Percentiles rank a stretch among this genome's conserved stretches.
phyloP scores from a whole-genome alignment of 441 rosid genomes.

The Adansonia gregorii region DNA sequence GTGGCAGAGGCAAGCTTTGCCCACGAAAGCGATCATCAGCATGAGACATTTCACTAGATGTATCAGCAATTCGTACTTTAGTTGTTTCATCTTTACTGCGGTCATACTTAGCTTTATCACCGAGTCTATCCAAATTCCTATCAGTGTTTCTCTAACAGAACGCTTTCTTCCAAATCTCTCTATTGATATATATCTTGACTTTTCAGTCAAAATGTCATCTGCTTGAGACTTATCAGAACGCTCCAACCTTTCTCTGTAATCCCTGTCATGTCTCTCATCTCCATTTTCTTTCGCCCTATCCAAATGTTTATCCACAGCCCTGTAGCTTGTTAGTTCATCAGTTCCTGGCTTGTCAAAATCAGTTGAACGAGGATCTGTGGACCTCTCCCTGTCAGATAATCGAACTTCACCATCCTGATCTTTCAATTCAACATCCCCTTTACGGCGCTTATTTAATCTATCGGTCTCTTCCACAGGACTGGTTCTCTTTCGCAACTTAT shows the following conservation, averaged over 20 bases:
- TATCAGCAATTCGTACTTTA: slow-evolving; percentile 65
- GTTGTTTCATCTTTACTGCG: slow-evolving; percentile 78
- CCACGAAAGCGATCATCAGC: slow-evolving; percentile 84
- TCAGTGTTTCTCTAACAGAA: slow-evolving; percentile 72
- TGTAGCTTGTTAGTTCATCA: slow-evolving; percentile 67
- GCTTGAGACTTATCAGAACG: slow-evolving; percentile 76
- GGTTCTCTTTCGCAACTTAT: slow-evolving; percentile 81
- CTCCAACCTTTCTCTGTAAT: slow-evolving; percentile 81
- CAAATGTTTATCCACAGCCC: slow-evolving; percentile 59
- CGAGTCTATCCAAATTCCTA: slow-evolving; percentile 68
- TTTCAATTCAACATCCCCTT: slow-evolving; percentile 76
- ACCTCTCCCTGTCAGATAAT: slow-evolving; percentile 71
- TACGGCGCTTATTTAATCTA: slow-evolving; percentile 81
- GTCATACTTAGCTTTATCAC: slow-evolving; percentile 75
- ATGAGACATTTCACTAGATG: slow-evolving; percentile 68
- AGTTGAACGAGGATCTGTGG: slow-evolving; percentile 56
- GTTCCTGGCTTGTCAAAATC: slow-evolving; percentile 62
- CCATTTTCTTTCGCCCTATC: slow-evolving; percentile 86
- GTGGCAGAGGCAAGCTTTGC: slow-evolving; percentile 97
- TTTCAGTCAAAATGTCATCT: slow-evolving; percentile 70
- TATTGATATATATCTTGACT: slow-evolving; percentile 79
- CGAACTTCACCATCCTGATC: slow-evolving; percentile 71
- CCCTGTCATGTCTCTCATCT: slow-evolving; percentile 82
- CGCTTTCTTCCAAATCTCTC: slow-evolving; percentile 94
- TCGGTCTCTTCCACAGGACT: slow-evolving; percentile 87